phyloP scores from a whole-genome alignment of 2,329 filamentous ascomycete genomes.

The Alternaria viburni region DNA sequence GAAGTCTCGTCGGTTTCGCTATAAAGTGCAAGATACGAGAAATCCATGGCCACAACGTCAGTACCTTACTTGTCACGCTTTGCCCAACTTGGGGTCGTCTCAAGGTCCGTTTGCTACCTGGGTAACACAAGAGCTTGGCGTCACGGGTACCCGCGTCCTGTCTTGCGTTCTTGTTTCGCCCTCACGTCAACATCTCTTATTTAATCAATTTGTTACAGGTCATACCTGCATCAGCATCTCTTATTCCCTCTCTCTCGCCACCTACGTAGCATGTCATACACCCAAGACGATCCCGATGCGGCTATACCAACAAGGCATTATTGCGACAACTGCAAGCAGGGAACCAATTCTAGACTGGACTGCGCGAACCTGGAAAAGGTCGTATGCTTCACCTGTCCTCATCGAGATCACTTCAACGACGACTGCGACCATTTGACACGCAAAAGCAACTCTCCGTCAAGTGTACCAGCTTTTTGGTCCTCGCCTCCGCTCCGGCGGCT shows the following conservation, averaged over 20 bases:
- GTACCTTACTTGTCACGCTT: background rate
- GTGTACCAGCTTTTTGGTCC: too few relatives aligned
- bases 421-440: background rate
- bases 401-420: background rate
- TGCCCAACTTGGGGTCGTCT: background rate
- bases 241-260: background rate
- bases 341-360: background rate
- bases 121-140: background rate
- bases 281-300: background rate
- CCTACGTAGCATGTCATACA: background rate
- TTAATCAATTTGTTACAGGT: background rate
- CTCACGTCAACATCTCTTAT: background rate
- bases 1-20: background rate
- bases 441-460: background rate
- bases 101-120: background rate
- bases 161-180: background rate
- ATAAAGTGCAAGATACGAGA: background rate
- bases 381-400: background rate
- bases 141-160: background rate
- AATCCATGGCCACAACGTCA: rapidly evolving
- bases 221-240: background rate
- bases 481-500: too few relatives aligned
- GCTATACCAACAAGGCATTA: background rate
- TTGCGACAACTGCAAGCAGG: background rate
- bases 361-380: background rate